Evolutionary conservation across 192 early-diverging fungal genomes (phyloP).

Genomic region (Cladochytrium replicatum): DNA sequence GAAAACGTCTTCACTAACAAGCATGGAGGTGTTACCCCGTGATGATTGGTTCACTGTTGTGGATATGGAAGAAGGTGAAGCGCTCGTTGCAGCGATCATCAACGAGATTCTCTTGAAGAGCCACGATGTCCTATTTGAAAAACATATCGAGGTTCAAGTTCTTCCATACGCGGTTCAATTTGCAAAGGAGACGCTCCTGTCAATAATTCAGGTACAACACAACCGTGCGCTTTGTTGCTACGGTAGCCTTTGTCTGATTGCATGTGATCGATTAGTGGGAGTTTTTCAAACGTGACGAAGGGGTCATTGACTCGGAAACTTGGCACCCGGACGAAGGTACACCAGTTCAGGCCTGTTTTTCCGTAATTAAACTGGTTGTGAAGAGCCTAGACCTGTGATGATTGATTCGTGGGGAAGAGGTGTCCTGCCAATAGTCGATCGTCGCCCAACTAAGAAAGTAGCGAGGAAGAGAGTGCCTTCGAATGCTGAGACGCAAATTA

Average conservation of each 20-base stretch:
- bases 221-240: conserved; percentile 1
- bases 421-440: conserved; percentile 6
- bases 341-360: not conserved
- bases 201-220: conserved; percentile 22
- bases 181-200: conserved; percentile 31
- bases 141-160: conserved; percentile 47
- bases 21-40: too few relatives aligned
- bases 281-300: conserved; percentile 37
- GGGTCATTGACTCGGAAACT: conserved; percentile 23
- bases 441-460: too few relatives aligned
- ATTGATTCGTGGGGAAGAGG: conserved; percentile 17
- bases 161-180: conserved; percentile 45
- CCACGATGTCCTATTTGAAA: conserved; percentile 47
- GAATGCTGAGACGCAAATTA: too few relatives aligned
- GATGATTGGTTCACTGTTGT: conserved; percentile 30
- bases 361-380: not conserved
- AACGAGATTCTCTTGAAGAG: conserved; percentile 32
- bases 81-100: conserved; percentile 28
- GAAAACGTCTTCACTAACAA: too few relatives aligned
- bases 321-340: conserved; percentile 43
- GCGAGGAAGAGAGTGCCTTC: too few relatives aligned
- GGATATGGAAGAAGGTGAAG: conserved; percentile 39
- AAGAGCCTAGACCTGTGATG: conserved; percentile 1
- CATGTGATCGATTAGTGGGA: conserved; percentile 22
- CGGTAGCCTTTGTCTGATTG: not conserved